phyloP scores from a whole-genome alignment of 345 rosid species.

The Pistacia integerrima region DNA sequence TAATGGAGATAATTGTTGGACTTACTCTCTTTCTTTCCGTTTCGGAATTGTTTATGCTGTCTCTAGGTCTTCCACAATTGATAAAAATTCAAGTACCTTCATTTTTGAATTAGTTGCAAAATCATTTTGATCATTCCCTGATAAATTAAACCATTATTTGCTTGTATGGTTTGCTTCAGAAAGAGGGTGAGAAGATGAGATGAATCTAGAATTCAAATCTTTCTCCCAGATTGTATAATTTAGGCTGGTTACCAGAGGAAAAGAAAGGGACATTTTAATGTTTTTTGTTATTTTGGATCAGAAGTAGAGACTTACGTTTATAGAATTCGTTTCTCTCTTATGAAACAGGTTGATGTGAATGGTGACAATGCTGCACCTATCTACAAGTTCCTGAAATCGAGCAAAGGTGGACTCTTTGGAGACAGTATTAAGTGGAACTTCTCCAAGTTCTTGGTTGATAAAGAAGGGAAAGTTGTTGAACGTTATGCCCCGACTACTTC shows the following conservation, averaged over 20 bases:
- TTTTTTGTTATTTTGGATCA: background rate
- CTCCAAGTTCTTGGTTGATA: conserved; percentile 78
- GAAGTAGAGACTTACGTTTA: background rate
- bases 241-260: background rate
- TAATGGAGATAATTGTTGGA: background rate
- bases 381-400: conserved; percentile 82
- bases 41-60: no score
- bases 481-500: conserved; percentile 95
- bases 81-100: background rate
- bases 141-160: background rate
- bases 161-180: background rate
- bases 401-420: conserved; percentile 80
- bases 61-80: background rate
- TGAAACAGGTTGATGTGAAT: conserved; percentile 76
- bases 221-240: background rate
- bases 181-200: background rate
- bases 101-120: background rate
- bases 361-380: conserved; percentile 73
- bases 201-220: background rate
- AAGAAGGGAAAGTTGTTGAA: conserved; percentile 72
- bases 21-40: background rate
- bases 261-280: background rate
- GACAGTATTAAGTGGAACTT: conserved; percentile 87
- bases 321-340: background rate
- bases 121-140: background rate